Percentiles rank a stretch among this genome's conserved stretches.
These are phyloP conservation scores for Chlamydomonas asymmetrica DNA, from an alignment of 139 green algal genomes.

Conservation along the genomic window DNA sequence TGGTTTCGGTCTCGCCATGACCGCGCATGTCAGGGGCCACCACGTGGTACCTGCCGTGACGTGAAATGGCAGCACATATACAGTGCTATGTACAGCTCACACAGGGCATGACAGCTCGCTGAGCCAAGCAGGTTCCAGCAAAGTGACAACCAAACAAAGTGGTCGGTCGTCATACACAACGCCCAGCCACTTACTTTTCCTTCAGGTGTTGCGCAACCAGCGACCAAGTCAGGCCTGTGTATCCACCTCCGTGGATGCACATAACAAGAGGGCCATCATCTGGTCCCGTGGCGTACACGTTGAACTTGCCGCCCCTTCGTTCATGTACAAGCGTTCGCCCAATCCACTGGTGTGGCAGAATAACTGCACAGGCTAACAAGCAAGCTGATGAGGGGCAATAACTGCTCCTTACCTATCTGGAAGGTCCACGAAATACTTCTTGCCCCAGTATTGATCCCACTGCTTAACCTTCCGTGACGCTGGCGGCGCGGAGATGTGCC, in stretches of 20 bases:
- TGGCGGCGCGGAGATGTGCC: too few relatives aligned
- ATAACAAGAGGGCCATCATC: conserved; percentile 62
- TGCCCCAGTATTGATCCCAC: conserved; percentile 45
- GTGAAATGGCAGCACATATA: too few relatives aligned
- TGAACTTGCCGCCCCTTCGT: conserved; percentile 61
- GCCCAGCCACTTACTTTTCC: conserved; percentile 44
- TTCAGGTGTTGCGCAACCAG: conserved; percentile 71
- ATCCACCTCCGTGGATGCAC: conserved; percentile 70
- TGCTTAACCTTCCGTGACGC: too few relatives aligned
- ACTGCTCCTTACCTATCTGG: conserved; percentile 29
- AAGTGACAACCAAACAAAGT: too few relatives aligned
- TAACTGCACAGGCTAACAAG: too few relatives aligned
- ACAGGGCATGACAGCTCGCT: too few relatives aligned
- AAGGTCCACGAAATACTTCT: conserved; percentile 15
- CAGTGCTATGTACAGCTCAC: not conserved
- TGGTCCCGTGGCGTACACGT: conserved; percentile 74
- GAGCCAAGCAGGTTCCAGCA: not conserved
- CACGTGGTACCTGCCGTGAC: conserved; percentile 69
- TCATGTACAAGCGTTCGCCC: too few relatives aligned
- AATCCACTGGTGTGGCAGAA: too few relatives aligned
- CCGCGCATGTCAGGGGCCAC: conserved; percentile 78
- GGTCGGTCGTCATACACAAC: too few relatives aligned
- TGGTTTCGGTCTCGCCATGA: conserved; percentile 66
- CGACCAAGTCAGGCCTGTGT: conserved; percentile 86
- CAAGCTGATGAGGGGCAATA: too few relatives aligned